Conservation (phyloP, 176 grass and related monocot genomes). For the Thinopyrum elongatum region DNA sequence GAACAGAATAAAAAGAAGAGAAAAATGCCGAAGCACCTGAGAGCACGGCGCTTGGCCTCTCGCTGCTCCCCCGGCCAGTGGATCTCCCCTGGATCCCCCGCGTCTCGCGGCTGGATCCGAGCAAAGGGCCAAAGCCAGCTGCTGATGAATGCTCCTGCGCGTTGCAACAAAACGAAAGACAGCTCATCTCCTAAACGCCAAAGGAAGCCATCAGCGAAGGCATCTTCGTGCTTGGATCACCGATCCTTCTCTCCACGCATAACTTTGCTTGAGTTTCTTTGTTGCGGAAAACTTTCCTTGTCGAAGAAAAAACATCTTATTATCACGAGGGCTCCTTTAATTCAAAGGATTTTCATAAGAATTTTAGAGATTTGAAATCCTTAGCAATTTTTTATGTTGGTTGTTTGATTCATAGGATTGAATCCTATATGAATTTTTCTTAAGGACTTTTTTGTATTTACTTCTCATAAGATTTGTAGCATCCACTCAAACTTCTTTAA, state of each 20-base stretch:
- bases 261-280: too few species aligned
- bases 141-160: not conserved
- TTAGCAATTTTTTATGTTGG: too few species aligned
- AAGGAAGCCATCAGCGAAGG: not conserved
- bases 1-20: not conserved
- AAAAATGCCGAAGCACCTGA: not conserved
- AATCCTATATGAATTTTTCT: too few species aligned
- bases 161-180: not conserved
- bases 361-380: too few species aligned
- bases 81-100: not conserved
- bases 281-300: too few species aligned
- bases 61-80: not conserved
- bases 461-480: too few species aligned
- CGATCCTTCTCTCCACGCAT: not conserved
- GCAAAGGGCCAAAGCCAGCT: not conserved
- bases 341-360: too few species aligned
- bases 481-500: too few species aligned
- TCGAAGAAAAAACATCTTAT: too few species aligned
- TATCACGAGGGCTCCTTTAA: too few species aligned
- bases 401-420: too few species aligned
- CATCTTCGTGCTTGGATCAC: not conserved
- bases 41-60: not conserved
- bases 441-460: too few species aligned
- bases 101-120: not conserved
- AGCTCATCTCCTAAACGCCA: not conserved